Conservation (phyloP, 2,329 filamentous ascomycete species). For the Orbilia javanica region DNA sequence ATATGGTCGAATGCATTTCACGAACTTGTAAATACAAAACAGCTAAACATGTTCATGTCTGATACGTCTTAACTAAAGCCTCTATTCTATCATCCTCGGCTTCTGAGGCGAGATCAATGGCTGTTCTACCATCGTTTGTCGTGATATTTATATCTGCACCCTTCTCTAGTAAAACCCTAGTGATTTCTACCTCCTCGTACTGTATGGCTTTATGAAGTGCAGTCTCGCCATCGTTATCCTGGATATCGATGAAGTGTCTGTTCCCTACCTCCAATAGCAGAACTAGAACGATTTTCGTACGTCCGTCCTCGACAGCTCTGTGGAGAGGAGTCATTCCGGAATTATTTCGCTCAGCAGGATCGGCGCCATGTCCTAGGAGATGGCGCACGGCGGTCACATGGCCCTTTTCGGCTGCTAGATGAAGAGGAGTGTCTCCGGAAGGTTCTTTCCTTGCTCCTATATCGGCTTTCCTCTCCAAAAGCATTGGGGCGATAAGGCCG, state of each 20-base stretch:
- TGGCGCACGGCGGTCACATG: neutral
- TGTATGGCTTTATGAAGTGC: constrained; percentile 25
- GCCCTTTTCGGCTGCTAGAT: constrained; percentile 21
- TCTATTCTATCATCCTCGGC: neutral
- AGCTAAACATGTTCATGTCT: neutral
- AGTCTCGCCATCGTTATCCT: constrained; percentile 12
- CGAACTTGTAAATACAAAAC: neutral
- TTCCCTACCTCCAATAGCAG: neutral
- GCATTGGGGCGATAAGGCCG: neutral
- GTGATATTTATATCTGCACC: neutral
- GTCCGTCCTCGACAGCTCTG: constrained; percentile 13
- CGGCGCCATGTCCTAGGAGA: neutral
- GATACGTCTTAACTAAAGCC: neutral
- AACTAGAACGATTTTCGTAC: neutral
- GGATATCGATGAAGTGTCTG: constrained; percentile 1
- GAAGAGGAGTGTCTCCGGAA: constrained; percentile 26
- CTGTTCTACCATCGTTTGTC: neutral
- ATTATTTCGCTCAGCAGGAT: neutral
- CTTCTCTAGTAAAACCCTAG: neutral
- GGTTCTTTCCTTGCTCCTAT: constrained; percentile 5
- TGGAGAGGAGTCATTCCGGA: constrained; percentile 21
- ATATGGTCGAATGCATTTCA: too few relatives aligned
- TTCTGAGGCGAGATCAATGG: neutral
- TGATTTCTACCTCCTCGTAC: neutral
- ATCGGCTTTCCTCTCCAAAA: neutral